phyloP scores from a whole-genome alignment of 495 filamentous ascomycete species.

The Xylaria telfairii region DNA sequence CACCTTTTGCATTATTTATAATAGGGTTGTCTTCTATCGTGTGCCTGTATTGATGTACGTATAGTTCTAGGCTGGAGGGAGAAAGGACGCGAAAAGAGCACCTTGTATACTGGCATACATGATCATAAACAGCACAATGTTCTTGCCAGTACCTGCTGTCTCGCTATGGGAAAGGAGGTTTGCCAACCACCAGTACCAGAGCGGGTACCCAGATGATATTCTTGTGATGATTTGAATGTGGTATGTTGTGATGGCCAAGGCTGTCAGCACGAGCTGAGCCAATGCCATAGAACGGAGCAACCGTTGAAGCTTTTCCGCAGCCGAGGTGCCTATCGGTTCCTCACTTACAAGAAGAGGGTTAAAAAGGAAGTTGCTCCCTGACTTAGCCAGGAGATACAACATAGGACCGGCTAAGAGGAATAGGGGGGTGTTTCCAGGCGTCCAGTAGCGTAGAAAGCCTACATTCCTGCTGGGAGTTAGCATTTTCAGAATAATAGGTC shows the following conservation, averaged over 20 bases:
- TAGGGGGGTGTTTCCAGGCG: constrained; percentile 79
- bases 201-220: constrained; percentile 83
- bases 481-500: constrained; percentile 6
- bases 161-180: constrained; percentile 44
- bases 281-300: constrained; percentile 66
- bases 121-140: constrained; percentile 65
- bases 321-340: constrained; percentile 20
- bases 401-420: constrained; percentile 85
- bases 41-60: not conserved
- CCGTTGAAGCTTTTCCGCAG: constrained; percentile 24
- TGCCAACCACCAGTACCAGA: constrained; percentile 87
- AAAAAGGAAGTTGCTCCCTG: constrained; percentile 58
- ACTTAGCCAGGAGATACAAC: constrained; percentile 69
- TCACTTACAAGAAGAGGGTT: constrained; percentile 19
- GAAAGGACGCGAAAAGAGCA: constrained; percentile 86
- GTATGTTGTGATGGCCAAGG: constrained; percentile 75
- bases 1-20: not conserved
- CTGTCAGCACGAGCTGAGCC: constrained; percentile 73
- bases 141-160: constrained; percentile 35
- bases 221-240: constrained; percentile 94
- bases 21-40: not conserved
- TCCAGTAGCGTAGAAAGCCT: constrained; percentile 93
- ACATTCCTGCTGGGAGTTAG: constrained; percentile 66
- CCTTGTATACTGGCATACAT: constrained; percentile 83
- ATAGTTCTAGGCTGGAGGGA: constrained; percentile 76